phyloP scores from a whole-genome alignment of 257 asterid genomes.

The Jasminum sambac region DNA sequence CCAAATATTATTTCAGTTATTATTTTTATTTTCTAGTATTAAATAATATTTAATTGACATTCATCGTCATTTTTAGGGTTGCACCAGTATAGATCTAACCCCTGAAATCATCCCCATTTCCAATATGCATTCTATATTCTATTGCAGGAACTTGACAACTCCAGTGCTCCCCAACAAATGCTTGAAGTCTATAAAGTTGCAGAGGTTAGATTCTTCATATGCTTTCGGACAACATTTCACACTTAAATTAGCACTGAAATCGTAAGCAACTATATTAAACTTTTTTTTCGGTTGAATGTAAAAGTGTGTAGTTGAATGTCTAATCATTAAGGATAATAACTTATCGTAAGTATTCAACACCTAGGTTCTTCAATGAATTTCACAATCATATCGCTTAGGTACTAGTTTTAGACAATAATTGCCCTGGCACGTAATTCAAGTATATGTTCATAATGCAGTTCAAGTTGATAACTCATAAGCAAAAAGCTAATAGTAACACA shows the following conservation, averaged over 20 bases:
- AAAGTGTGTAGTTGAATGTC: no score
- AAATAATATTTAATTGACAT: neutral
- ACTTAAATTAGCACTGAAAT: no score
- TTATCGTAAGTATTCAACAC: slow-evolving; percentile 63
- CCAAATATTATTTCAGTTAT: neutral
- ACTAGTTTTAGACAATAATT: no score
- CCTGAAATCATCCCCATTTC: neutral
- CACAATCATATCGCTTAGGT: no score
- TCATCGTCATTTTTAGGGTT: neutral
- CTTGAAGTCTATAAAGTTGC: slow-evolving; percentile 83
- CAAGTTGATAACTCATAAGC: no score
- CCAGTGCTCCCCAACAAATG: slow-evolving; percentile 78
- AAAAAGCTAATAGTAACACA: no score
- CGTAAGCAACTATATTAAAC: no score
- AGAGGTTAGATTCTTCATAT: slow-evolving; percentile 44
- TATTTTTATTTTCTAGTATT: neutral
- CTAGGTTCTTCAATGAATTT: no score
- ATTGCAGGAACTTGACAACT: slow-evolving; percentile 80
- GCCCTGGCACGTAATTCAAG: no score
- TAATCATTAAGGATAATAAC: no score
- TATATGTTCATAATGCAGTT: no score
- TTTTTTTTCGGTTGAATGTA: no score
- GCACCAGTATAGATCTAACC: neutral
- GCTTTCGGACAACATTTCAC: neutral
- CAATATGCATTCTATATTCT: neutral